Evolutionary conservation across 2,329 filamentous ascomycete species (phyloP).

Genomic region (Xylariaceae sp.): DNA sequence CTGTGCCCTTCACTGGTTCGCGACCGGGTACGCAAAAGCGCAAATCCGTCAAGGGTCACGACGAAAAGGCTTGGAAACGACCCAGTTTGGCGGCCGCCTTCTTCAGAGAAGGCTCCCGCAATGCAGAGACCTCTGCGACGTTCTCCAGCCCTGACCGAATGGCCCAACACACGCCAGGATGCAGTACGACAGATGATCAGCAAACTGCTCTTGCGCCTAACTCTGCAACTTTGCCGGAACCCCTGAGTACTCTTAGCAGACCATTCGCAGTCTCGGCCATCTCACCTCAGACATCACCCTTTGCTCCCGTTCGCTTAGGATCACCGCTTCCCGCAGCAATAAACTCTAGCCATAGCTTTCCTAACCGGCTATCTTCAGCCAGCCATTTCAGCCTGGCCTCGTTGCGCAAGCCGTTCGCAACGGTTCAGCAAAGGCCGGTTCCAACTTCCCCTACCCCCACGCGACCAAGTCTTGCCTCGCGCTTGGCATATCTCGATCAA

Average conservation of each 20-base stretch:
- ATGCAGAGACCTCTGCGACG: conserved; percentile 5
- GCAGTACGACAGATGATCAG: not conserved
- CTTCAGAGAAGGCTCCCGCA: conserved; percentile 34
- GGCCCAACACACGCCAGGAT: not conserved
- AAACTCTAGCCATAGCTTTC: conserved; percentile 53
- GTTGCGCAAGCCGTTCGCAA: conserved; percentile 50
- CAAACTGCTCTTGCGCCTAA: not conserved
- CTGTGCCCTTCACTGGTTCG: conserved; percentile 45
- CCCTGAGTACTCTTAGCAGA: not conserved
- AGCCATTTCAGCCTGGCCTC: conserved; percentile 40
- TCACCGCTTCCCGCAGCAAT: conserved; percentile 51
- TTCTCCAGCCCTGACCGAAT: not conserved
- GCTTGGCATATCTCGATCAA: conserved; percentile 54
- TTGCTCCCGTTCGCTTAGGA: conserved; percentile 46
- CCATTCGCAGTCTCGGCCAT: conserved; percentile 22
- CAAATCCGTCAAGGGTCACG: conserved; percentile 44
- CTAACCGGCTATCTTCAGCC: conserved; percentile 49
- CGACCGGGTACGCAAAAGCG: conserved; percentile 52
- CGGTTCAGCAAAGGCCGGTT: conserved; percentile 45
- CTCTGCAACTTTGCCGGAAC: not conserved
- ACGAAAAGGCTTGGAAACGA: conserved; percentile 44
- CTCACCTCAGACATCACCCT: conserved; percentile 24
- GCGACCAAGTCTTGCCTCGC: conserved; percentile 42
- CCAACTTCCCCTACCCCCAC: conserved; percentile 30
- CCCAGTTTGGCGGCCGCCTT: conserved; percentile 51